Conservation (phyloP, 2,329 filamentous ascomycete species). For the Dothideomycetes sp. region DNA sequence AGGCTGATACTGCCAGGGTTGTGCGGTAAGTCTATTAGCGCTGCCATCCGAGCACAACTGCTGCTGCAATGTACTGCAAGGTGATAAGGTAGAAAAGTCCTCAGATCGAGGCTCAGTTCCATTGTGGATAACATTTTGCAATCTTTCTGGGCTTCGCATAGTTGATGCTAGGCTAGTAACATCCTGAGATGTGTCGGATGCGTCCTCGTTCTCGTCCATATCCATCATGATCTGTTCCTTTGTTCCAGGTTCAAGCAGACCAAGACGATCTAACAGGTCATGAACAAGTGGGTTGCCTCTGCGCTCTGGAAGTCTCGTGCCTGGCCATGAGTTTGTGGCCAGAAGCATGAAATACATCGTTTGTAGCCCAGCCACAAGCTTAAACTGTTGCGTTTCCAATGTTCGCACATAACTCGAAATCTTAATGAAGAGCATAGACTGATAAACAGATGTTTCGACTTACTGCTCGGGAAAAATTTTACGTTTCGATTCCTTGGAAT, state of each 20-base stretch:
- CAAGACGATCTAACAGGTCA: constrained; percentile 1
- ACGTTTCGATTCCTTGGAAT: constrained; percentile 1
- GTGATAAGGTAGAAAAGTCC: too few relatives aligned
- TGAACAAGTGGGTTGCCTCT: constrained; percentile 2
- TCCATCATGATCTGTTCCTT: not conserved
- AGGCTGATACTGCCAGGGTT: not conserved
- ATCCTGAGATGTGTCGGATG: not conserved
- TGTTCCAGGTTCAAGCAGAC: not conserved
- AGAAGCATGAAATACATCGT: constrained; percentile 3
- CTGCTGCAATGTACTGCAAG: too few relatives aligned
- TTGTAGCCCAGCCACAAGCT: constrained; percentile 2
- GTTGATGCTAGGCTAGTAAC: not conserved
- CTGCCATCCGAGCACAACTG: too few relatives aligned
- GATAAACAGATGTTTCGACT: not conserved
- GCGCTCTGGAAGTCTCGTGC: not conserved
- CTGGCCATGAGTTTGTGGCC: constrained; percentile 3
- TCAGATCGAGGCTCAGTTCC: too few relatives aligned
- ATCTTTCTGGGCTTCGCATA: not conserved
- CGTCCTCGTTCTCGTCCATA: not conserved
- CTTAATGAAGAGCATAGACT: not conserved
- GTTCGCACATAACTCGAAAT: not conserved
- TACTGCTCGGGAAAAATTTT: constrained; percentile 2
- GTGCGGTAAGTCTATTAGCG: too few relatives aligned
- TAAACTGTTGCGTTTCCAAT: constrained; percentile 2
- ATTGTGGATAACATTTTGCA: too few relatives aligned